Evolutionary conservation across 495 filamentous ascomycete genomes (phyloP).

Genomic region (Peziza echinospora): DNA sequence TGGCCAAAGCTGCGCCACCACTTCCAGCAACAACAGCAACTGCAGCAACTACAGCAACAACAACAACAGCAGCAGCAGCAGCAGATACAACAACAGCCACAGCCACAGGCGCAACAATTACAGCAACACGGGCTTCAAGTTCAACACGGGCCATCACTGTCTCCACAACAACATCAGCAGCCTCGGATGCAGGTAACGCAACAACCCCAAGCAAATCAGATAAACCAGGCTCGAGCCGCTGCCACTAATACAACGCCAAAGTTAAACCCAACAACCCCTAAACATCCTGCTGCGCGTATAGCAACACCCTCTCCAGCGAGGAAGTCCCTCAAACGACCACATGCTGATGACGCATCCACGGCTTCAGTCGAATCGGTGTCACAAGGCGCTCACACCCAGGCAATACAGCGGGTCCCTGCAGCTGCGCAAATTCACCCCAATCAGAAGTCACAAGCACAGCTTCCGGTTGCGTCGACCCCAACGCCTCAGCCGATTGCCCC

Average conservation of each 20-base stretch:
- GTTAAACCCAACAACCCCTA: neutral
- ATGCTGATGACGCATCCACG: too few relatives aligned
- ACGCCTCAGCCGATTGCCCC: neutral
- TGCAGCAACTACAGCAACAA: neutral
- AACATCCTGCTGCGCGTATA: neutral
- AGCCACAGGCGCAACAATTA: neutral
- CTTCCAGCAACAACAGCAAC: neutral
- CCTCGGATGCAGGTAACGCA: neutral
- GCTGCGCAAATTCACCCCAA: neutral
- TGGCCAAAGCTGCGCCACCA: too few relatives aligned
- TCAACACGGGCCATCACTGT: too few relatives aligned
- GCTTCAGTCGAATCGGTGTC: neutral
- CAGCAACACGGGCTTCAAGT: neutral
- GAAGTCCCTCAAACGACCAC: neutral
- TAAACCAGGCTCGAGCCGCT: neutral
- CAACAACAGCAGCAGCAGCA: neutral
- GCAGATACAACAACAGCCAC: neutral
- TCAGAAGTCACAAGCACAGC: too few relatives aligned
- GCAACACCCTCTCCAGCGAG: neutral
- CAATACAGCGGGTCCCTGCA: too few relatives aligned
- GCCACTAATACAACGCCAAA: neutral
- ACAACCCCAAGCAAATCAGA: neutral
- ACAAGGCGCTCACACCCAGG: neutral
- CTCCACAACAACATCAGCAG: neutral
- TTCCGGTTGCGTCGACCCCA: neutral